These are phyloP conservation scores for Incumbomyces lentus DNA, from an alignment of 2,329 filamentous ascomycete genomes.

Conservation along the genomic window DNA sequence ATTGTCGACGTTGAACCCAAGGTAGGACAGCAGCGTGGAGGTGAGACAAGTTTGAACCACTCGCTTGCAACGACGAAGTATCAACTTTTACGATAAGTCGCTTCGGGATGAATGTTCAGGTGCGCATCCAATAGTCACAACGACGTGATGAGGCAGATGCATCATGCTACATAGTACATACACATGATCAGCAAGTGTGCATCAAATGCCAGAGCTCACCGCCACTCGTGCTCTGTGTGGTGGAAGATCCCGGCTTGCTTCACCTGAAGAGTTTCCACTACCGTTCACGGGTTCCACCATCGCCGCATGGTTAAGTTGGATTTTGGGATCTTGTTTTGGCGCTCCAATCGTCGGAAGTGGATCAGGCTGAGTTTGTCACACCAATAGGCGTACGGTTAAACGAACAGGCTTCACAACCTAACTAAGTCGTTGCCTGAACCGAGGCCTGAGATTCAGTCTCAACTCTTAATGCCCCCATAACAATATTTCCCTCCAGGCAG, in stretches of 20 bases:
- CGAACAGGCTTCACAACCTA: too few relatives aligned
- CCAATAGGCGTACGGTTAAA: too few relatives aligned
- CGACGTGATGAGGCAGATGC: neutral
- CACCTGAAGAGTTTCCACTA: too few relatives aligned
- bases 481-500: too few relatives aligned
- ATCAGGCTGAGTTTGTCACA: too few relatives aligned
- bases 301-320: neutral
- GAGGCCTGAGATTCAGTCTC: too few relatives aligned
- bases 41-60: neutral
- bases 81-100: neutral
- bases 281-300: too few relatives aligned
- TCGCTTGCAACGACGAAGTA: neutral
- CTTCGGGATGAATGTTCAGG: neutral
- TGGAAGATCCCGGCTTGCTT: neutral
- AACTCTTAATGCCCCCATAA: too few relatives aligned
- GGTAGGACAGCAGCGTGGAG: neutral
- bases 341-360: too few relatives aligned
- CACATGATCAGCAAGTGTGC: neutral
- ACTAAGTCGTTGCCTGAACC: too few relatives aligned
- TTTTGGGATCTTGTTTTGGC: too few relatives aligned
- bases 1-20: neutral
- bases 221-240: constrained; percentile 4
- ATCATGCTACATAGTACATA: neutral
- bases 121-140: neutral
- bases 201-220: neutral